phyloP scores from a whole-genome alignment of 805 yeast genomes.

The Danielia oregonensis region DNA sequence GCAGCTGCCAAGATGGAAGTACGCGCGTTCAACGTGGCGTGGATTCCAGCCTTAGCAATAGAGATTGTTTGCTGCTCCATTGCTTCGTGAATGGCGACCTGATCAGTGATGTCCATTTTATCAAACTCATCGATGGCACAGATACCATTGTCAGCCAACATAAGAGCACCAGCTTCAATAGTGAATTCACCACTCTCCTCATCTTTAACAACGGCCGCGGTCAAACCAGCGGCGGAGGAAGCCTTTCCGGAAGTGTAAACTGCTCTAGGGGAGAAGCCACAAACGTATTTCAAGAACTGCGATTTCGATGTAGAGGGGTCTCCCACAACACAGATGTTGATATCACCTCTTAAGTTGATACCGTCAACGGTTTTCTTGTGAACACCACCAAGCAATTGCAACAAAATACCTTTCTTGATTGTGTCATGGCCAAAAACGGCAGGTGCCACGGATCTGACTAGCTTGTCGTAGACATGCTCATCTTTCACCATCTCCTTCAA shows the following conservation, averaged over 20 bases:
- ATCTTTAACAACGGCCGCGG: slow-evolving; percentile 96
- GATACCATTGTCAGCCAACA: slow-evolving; percentile 97
- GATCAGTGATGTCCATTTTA: slow-evolving; percentile 93
- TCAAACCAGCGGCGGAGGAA: slow-evolving; percentile 96
- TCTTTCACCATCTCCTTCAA: slow-evolving; percentile 88
- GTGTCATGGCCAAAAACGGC: slow-evolving; percentile 95
- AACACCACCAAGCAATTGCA: slow-evolving; percentile 92
- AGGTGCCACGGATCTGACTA: slow-evolving; percentile 89
- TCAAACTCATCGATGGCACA: slow-evolving; percentile 99
- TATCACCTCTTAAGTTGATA: slow-evolving; percentile 92
- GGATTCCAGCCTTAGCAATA: slow-evolving; percentile 98
- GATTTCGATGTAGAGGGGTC: slow-evolving; percentile 98
- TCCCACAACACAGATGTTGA: slow-evolving; percentile 93
- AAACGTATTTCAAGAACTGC: slow-evolving; percentile 90
- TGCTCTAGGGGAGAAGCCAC: slow-evolving; percentile 87
- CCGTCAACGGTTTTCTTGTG: slow-evolving; percentile 94
- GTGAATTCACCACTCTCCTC: slow-evolving; percentile 97
- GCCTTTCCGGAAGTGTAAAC: slow-evolving; percentile 98
- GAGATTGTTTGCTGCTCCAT: slow-evolving; percentile 99
- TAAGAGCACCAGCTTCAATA: slow-evolving; percentile 96
- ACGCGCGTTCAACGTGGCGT: slow-evolving; percentile 94
- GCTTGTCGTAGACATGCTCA: slow-evolving; percentile 74
- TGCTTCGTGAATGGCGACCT: slow-evolving; percentile 98
- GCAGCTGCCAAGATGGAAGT: slow-evolving; percentile 98
- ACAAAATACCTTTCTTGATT: slow-evolving; percentile 83